Conservation (phyloP, 2,329 filamentous ascomycete genomes). For the Cryphonectria naterciae region DNA sequence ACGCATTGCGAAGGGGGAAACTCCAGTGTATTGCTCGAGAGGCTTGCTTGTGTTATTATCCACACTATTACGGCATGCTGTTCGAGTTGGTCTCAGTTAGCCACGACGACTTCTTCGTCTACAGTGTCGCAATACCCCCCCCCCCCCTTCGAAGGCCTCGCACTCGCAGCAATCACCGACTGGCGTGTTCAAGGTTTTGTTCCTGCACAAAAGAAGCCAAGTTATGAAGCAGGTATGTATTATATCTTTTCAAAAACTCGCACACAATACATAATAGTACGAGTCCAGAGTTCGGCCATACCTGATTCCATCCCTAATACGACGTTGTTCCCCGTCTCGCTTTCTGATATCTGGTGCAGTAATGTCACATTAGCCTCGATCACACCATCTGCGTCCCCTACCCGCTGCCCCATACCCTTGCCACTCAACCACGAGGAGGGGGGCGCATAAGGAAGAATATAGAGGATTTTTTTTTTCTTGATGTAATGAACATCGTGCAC, state of each 20-base stretch:
- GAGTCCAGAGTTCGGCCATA: background rate
- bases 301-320: conserved; percentile 4
- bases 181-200: background rate
- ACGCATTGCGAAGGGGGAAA: background rate
- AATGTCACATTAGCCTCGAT: conserved; percentile 26
- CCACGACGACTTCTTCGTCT: background rate
- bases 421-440: conserved; percentile 13
- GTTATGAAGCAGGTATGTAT: background rate
- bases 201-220: background rate
- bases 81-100: background rate
- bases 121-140: background rate
- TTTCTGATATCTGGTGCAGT: conserved; percentile 15
- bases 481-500: background rate
- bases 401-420: conserved; percentile 22
- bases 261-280: background rate
- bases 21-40: background rate
- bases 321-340: conserved; percentile 16
- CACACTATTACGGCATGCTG: background rate
- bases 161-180: background rate
- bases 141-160: background rate
- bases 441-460: background rate
- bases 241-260: background rate
- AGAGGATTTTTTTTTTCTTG: background rate
- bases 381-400: conserved; percentile 26
- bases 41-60: background rate